Base-by-base conservation (phyloP, 2,329 filamentous ascomycete species). In the Trichoderma aggressivum region DNA sequence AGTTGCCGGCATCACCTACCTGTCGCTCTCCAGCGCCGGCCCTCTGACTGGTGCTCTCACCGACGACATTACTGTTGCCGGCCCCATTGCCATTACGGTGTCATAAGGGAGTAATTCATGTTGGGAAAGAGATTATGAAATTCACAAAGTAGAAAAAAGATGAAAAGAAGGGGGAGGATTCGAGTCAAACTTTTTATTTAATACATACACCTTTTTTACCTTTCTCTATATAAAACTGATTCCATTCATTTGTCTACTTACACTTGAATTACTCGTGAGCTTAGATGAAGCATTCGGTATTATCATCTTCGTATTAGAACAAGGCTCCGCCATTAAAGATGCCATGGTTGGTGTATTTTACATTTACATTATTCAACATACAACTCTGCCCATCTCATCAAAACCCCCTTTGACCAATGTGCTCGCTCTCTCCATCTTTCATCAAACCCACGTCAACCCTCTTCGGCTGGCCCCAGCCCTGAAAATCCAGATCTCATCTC, bases 31-130 rank as follows among this genome's bases (percentile, higher is more conserved):
- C 70, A 91, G 79, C 76, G 78, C 78, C 34, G 83, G 81, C 2
- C 87, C 88, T 21, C 77, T 84, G 34, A 82, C 81, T 26, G 87
- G 86, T 43, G 79, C 83, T 47, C 78, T 91, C 73, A 87, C 85
- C 3, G 89, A 92, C 80, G 86, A 86, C 69, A 89, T 90, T 75
- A 89, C 89, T 61, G 82, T 92, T 74, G 90, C 91, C 75, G 91
- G 90, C 1, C 88, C 88, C 61, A 86, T 89, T 82, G 86, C 88
- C 66, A 81, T 90, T 79, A 81, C 84, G 62, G 79, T 88, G 60
- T 66, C 71, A 70, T 72, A 65, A 47, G 24, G 4, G 11, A 10
- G 14, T 18, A 16, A 5, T 21, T 50, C 43, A 61, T 43, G 24
- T 14, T n/a, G 5, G 56, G 56, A 5, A 30, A 14, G 24, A 43